Base-by-base conservation (phyloP, 2,329 filamentous ascomycete genomes). In the Microdochium bolleyi region DNA sequence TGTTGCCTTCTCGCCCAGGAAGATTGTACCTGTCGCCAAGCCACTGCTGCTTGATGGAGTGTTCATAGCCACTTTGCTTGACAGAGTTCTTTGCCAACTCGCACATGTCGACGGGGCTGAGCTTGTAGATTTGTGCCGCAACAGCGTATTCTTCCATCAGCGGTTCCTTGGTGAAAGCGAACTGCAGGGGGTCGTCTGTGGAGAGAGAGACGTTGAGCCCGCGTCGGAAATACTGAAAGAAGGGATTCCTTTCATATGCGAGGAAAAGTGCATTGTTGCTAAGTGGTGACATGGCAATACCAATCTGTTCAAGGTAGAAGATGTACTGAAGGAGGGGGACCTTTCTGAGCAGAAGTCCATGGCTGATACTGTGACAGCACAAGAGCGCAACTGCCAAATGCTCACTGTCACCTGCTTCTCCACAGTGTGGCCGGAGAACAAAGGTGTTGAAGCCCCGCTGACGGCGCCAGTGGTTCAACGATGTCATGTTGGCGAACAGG, bases 101-200 rank as follows among this genome's bases (percentile, higher is more conserved):
- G 66, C 94, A 97, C 94, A 99, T 99, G 64, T 99, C 94, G 3
- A 97, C 92, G 1, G 92, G 88, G 63, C 86, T 95, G 38, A 99
- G 82, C 72, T 97, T 97, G 74, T 97, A 99, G 54, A 99, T 99
- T 70, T 99, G 94, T 3, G 94, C 94, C 3, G 94, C 94, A 9
- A 99, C 94, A 0, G 92, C 92, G 64, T 99, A 99, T 66, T 99
- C 94, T 68, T 99, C 94, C 60, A 99, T 99, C 53, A 99, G 73
- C 1, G 94, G 94, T 69, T 99, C 94, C 64, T 97, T 99, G 5
- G 94, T 99, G 66, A 96, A 99, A 2, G 94, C 94, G 67, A 99
- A 99, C 65, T 99, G 94, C 49, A 99, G 78, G 22, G 94, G 94
- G 66, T 99, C 94, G 64, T 99, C 94, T 0, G 94, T 97, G 1